Evolutionary conservation across 139 green algal species (phyloP), one percentile per base, ranked within the genome.

Genomic region (Zygnema cylindricum): DNA sequence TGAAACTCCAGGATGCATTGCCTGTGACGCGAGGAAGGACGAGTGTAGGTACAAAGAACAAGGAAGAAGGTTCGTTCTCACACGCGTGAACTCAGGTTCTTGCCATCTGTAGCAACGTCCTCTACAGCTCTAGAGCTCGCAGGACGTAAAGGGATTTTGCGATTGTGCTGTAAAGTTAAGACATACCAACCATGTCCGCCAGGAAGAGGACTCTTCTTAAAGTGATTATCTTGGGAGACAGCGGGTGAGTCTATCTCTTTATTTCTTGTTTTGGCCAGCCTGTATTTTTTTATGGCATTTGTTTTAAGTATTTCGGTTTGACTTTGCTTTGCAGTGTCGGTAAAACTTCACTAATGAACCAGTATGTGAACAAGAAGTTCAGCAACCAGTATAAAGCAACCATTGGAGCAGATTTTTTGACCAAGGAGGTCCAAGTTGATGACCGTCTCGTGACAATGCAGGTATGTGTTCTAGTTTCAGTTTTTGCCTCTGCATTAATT

Each of bases 351-450:
- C 86, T 99, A 42, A 99, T 99, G 97, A 98, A 99, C 90, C 96
- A 99, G 90, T 94, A 99, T 49, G 97, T 99, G 36, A 97, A 98
- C 91, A 98, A 98, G 92, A 99, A 99, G 92, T 99, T 99, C 89
- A 96, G 91, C 73, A 97, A 96, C 88, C 96, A 99, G 91, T 99
- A 99, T 95, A 99, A 99, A 85, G 97, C 97, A 2, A 99, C 97
- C 0, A 99, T 99, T 69, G 97, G 97, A 0, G 97, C 97, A 3
- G 97, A 99, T 85, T 99, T 99, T 93, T 88, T 99, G 16, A 99
- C 97, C 0, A 99, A 99, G 84, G 97, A 99, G 86, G 96, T 99
- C 39, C 94, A 98, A 75, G 94, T 99, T 23, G 97, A 99, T 55
- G 97, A 99, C 88, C 95, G 96, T 83, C 93, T 98, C 33, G 97